phyloP scores from a whole-genome alignment of 2,329 filamentous ascomycete species.

The Fusarium sublunatum region DNA sequence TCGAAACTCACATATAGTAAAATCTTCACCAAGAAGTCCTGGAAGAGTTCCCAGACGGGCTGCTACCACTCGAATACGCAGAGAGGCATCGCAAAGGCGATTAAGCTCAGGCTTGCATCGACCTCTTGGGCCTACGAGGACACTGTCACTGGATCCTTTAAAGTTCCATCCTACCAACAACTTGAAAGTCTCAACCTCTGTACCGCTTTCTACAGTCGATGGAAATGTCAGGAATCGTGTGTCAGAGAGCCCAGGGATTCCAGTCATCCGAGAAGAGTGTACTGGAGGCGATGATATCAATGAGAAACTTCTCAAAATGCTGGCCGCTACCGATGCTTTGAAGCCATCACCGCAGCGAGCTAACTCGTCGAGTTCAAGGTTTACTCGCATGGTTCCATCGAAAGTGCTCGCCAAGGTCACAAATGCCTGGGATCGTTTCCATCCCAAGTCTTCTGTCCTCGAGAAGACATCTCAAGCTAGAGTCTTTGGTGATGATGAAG shows the following conservation, averaged over 20 bases:
- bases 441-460: constrained; percentile 44
- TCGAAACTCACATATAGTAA: constrained; percentile 21
- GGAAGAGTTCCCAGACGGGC: constrained; percentile 24
- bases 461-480: constrained; percentile 23
- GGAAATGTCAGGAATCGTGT: constrained; percentile 23
- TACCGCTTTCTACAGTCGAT: constrained; percentile 23
- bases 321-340: constrained; percentile 51
- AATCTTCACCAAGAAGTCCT: constrained; percentile 17
- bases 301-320: constrained; percentile 52
- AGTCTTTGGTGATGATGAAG: neutral
- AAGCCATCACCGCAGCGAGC: constrained; percentile 45
- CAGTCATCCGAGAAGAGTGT: neutral
- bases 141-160: constrained; percentile 33
- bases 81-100: constrained; percentile 22
- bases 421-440: constrained; percentile 49
- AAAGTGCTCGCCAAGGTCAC: constrained; percentile 52
- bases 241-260: neutral
- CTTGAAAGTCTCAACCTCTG: constrained; percentile 17
- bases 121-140: constrained; percentile 25
- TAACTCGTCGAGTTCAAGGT: constrained; percentile 36
- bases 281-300: constrained; percentile 45
- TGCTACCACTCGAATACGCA: constrained; percentile 23
- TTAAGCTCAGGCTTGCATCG: constrained; percentile 29
- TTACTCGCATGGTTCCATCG: constrained; percentile 46
- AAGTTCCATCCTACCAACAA: constrained; percentile 33